A percentile compares a stretch with the other conserved stretches of the same genome.
Evolutionary conservation across 495 filamentous ascomycete genomes (phyloP).

Genomic region (Penicillium bialowiezense): DNA sequence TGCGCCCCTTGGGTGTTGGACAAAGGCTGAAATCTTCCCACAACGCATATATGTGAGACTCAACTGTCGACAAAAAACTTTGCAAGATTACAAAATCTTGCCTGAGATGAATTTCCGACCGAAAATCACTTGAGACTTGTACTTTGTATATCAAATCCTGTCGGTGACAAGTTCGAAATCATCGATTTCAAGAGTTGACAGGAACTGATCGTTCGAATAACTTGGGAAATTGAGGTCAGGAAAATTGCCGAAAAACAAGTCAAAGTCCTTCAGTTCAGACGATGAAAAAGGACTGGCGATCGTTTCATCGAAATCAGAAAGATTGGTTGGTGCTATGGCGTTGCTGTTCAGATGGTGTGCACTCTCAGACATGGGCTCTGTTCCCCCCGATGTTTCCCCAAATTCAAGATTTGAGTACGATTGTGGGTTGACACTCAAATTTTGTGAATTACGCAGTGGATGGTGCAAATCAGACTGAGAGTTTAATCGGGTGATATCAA

Average conservation of each 20-base stretch:
- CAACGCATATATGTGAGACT: too few relatives aligned
- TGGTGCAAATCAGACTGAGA: background rate
- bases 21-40: too few relatives aligned
- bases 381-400: background rate
- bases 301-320: slow-evolving; percentile 10
- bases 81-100: too few relatives aligned
- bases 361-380: background rate
- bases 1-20: too few relatives aligned
- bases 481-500: slow-evolving; percentile 7
- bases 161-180: background rate
- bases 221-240: slow-evolving; percentile 22
- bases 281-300: background rate
- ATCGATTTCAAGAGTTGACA: slow-evolving; percentile 3
- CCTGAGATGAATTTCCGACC: too few relatives aligned
- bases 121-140: background rate
- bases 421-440: background rate
- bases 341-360: background rate
- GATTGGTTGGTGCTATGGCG: background rate
- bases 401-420: background rate
- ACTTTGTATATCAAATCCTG: background rate
- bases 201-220: slow-evolving; percentile 8
- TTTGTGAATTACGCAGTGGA: background rate
- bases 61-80: too few relatives aligned
- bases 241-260: slow-evolving; percentile 21
- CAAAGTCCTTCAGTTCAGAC: slow-evolving; percentile 8